These are phyloP conservation scores for Neoboletus magnificus DNA, from an alignment of 768 basidiomycete genomes.

Conservation along the genomic window DNA sequence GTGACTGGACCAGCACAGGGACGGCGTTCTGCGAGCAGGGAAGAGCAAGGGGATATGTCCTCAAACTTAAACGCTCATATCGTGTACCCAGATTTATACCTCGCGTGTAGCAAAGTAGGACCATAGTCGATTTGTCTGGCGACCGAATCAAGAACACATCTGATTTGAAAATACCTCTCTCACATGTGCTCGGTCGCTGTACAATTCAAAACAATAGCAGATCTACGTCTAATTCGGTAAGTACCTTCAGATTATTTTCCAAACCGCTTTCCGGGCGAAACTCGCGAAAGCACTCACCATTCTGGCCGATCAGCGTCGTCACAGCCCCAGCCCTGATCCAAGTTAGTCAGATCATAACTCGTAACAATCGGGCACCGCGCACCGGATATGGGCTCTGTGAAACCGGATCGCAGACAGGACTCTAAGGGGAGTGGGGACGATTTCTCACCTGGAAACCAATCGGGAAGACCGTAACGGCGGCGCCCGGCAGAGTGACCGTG, in stretches of 20 bases:
- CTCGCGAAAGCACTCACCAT: constrained; percentile 12
- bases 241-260: constrained; percentile 16
- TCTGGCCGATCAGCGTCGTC: constrained; percentile 16
- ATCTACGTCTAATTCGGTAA: constrained; percentile 29
- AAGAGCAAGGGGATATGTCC: constrained; percentile 18
- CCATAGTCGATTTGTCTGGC: constrained; percentile 23
- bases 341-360: constrained; percentile 4
- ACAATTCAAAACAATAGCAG: constrained; percentile 23
- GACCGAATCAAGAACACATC: constrained; percentile 33
- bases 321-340: constrained; percentile 19
- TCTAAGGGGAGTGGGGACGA: constrained; percentile 5
- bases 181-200: constrained; percentile 33
- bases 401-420: constrained; percentile 9
- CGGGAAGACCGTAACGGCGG: constrained; percentile 23
- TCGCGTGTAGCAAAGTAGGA: constrained; percentile 28
- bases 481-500: constrained; percentile 20
- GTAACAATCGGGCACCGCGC: constrained; percentile 10
- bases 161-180: constrained; percentile 33
- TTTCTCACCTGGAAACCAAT: constrained; percentile 20
- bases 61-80: constrained; percentile 19
- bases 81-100: constrained; percentile 30
- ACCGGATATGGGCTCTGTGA: constrained; percentile 14
- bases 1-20: constrained; percentile 11
- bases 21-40: constrained; percentile 9
- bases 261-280: constrained; percentile 18